Evolutionary conservation across 1,284 basidiomycete genomes (phyloP).

Genomic region (Pyrrhoderma lamaoense): DNA sequence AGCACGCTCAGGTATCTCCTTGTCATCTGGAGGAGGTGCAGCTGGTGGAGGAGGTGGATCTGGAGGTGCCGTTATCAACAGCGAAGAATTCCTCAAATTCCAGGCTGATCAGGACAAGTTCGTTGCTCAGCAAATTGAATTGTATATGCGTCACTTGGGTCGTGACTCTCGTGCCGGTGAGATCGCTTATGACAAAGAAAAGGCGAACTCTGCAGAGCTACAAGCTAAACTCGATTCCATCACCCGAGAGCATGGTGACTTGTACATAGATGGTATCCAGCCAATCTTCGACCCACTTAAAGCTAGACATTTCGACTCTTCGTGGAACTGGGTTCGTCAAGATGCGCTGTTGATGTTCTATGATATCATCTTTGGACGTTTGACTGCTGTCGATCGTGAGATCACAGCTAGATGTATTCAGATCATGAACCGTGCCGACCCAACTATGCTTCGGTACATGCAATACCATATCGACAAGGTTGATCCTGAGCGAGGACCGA

Average conservation of each 20-base stretch:
- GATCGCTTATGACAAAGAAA: slow-evolving; percentile 82
- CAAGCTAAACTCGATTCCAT: slow-evolving; percentile 88
- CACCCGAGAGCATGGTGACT: slow-evolving; percentile 84
- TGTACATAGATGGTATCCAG: slow-evolving; percentile 91
- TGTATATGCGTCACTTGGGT: slow-evolving; percentile 94
- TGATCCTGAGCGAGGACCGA: slow-evolving; percentile 80
- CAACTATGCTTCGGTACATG: slow-evolving; percentile 87
- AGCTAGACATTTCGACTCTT: slow-evolving; percentile 95
- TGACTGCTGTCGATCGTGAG: slow-evolving; percentile 88
- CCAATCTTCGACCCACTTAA: slow-evolving; percentile 92
- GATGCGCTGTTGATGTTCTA: slow-evolving; percentile 94
- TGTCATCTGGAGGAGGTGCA: slow-evolving; percentile 60
- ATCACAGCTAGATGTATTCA: slow-evolving; percentile 97
- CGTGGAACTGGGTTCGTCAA: slow-evolving; percentile 99
- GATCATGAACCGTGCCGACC: slow-evolving; percentile 96
- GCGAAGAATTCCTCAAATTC: slow-evolving; percentile 97
- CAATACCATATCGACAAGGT: slow-evolving; percentile 88
- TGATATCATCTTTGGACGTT: slow-evolving; percentile 92
- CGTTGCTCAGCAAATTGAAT: slow-evolving; percentile 87
- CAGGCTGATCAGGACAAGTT: slow-evolving; percentile 90
- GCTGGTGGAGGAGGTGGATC: slow-evolving; percentile 54
- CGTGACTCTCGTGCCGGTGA: slow-evolving; percentile 90
- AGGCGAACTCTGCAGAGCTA: slow-evolving; percentile 61
- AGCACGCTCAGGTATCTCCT: slow-evolving; percentile 77
- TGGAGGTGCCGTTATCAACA: slow-evolving; percentile 88